These are phyloP conservation scores for Fraxinus albicans DNA, from an alignment of 305 asterid species.

Conservation along the genomic window DNA sequence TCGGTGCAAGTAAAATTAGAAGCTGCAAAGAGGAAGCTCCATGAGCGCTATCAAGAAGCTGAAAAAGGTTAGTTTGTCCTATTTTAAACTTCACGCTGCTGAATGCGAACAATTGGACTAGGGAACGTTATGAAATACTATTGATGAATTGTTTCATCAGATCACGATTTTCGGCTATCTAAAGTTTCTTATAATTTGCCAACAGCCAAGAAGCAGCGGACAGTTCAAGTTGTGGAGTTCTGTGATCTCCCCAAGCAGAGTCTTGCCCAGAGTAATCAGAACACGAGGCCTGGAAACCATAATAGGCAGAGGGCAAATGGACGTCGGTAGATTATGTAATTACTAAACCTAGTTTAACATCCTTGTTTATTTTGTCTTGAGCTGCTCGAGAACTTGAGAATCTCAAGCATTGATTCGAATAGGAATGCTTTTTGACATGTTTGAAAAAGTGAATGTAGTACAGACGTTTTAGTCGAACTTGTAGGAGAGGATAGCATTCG, in stretches of 20 bases:
- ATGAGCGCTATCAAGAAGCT: constrained; percentile 89
- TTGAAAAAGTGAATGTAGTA: constrained; percentile 14
- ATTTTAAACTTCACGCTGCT: neutral
- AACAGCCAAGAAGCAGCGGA: constrained; percentile 56
- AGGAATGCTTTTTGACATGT: constrained; percentile 15
- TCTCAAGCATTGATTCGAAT: constrained; percentile 3
- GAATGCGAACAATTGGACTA: neutral
- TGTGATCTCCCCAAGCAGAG: constrained; percentile 75
- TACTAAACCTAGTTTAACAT: constrained; percentile 17
- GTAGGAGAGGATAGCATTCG: constrained; percentile 10
- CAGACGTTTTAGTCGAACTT: constrained; percentile 20
- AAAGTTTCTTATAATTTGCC: neutral
- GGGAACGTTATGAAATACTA: neutral
- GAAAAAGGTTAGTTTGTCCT: constrained; percentile 63
- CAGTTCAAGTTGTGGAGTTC: constrained; percentile 86
- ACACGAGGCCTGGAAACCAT: constrained; percentile 50
- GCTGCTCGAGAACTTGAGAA: constrained; percentile 19
- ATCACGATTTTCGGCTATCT: neutral
- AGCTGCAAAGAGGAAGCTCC: constrained; percentile 91
- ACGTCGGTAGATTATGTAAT: constrained; percentile 45
- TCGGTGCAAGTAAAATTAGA: constrained; percentile 56
- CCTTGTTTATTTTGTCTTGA: constrained; percentile 5
- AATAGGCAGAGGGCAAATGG: constrained; percentile 59
- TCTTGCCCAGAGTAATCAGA: constrained; percentile 46
- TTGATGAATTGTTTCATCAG: neutral